phyloP scores from a whole-genome alignment of 139 green algal species.

The Pleodorina starrii region DNA sequence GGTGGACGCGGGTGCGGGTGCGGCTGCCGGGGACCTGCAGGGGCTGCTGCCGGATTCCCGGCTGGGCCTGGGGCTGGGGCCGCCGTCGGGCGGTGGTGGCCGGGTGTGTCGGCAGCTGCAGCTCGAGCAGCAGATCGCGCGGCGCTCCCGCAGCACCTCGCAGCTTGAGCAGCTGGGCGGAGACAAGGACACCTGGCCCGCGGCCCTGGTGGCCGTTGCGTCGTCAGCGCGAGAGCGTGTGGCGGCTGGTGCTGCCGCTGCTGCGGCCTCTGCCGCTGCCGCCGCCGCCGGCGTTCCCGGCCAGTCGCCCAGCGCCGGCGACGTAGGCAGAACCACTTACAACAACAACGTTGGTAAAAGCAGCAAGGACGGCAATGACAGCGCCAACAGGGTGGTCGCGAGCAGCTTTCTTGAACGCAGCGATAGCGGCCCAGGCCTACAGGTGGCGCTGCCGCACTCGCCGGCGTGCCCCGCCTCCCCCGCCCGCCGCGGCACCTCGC shows the following conservation, averaged over 20 bases:
- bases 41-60: background rate
- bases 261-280: too few species aligned
- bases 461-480: background rate
- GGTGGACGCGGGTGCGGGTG: too few species aligned
- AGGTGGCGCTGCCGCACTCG: background rate
- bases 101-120: background rate
- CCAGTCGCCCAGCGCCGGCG: too few species aligned
- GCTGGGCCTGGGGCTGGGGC: background rate
- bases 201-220: background rate
- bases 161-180: background rate
- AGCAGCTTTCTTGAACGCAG: too few species aligned
- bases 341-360: background rate
- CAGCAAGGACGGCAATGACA: too few species aligned
- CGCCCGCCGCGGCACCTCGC: background rate
- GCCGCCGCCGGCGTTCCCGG: too few species aligned
- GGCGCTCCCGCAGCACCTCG: conserved; percentile 5
- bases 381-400: too few species aligned
- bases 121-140: background rate
- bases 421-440: too few species aligned
- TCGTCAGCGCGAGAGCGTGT: background rate
- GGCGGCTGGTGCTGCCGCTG: too few species aligned
- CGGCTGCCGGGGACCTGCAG: too few species aligned
- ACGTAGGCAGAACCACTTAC: background rate
- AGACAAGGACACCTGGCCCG: background rate
- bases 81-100: too few species aligned